Conservation (phyloP, 345 rosid genomes). For the Linum lewisii region DNA sequence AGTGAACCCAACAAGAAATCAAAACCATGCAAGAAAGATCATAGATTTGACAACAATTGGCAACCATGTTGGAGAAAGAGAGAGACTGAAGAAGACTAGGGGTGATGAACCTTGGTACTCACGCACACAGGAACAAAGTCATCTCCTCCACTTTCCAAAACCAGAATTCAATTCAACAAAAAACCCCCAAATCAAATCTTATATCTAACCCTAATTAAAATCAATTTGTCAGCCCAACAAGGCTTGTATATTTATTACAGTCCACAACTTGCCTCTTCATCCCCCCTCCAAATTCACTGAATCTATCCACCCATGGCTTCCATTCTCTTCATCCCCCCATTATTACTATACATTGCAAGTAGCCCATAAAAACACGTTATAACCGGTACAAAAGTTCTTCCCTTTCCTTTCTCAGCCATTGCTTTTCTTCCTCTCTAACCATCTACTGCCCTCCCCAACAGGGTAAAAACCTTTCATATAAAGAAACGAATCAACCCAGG, state of each 20-base stretch:
- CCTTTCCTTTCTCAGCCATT: too few relatives aligned
- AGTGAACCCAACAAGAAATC: too few relatives aligned
- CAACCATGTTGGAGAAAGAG: not conserved
- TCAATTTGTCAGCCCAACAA: conserved; percentile 15
- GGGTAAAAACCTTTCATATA: not conserved
- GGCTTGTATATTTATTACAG: not conserved
- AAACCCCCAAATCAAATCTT: too few relatives aligned
- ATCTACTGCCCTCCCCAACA: not conserved
- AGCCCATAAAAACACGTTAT: not conserved
- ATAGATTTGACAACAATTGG: too few relatives aligned
- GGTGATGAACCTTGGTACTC: conserved; percentile 31
- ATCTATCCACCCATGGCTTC: not conserved
- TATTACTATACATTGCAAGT: not conserved
- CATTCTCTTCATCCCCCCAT: not conserved
- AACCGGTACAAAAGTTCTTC: not conserved
- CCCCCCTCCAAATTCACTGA: not conserved
- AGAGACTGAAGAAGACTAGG: conserved; percentile 15
- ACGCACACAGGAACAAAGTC: conserved; percentile 3
- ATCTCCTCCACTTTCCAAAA: conserved; percentile 15
- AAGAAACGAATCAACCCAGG: too few relatives aligned
- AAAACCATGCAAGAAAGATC: too few relatives aligned
- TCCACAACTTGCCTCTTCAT: conserved; percentile 8
- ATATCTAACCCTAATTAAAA: too few relatives aligned
- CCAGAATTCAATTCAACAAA: conserved; percentile 14
- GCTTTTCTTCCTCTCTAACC: not conserved